phyloP scores from a whole-genome alignment of 1,284 basidiomycete species.

The Sphaerobolus stellatus region DNA sequence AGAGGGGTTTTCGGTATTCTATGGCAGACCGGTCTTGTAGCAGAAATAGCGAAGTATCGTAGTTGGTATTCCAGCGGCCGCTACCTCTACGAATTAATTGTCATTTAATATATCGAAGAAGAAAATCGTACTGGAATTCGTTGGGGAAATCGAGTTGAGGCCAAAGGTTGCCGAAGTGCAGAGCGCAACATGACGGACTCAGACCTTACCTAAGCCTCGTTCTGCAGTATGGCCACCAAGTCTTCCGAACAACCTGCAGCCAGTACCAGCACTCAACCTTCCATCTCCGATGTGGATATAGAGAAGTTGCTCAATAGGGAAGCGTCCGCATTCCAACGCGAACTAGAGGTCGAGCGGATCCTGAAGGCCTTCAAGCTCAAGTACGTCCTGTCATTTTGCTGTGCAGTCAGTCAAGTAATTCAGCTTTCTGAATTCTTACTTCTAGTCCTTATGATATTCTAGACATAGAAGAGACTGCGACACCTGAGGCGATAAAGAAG shows the following conservation, averaged over 20 bases:
- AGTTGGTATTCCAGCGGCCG: too few relatives aligned
- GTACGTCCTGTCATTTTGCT: slow-evolving; percentile 39
- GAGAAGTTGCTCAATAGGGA: slow-evolving; percentile 75
- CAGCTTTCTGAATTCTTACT: slow-evolving; percentile 25
- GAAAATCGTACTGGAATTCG: too few relatives aligned
- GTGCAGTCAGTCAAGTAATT: neutral
- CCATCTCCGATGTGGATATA: slow-evolving; percentile 46
- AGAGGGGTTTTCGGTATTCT: too few relatives aligned
- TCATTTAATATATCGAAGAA: too few relatives aligned
- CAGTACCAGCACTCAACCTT: neutral
- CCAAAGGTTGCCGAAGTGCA: too few relatives aligned
- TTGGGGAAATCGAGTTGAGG: too few relatives aligned
- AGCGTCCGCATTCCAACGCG: slow-evolving; percentile 79
- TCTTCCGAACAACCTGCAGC: slow-evolving; percentile 1
- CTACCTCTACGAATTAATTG: too few relatives aligned
- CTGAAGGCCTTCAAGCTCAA: slow-evolving; percentile 83
- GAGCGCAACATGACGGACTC: too few relatives aligned
- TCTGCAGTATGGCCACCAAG: too few relatives aligned
- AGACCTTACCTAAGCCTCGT: too few relatives aligned
- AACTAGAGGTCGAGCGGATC: slow-evolving; percentile 83
- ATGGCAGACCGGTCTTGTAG: too few relatives aligned
- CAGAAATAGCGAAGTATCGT: too few relatives aligned
- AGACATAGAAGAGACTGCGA: slow-evolving; percentile 62
- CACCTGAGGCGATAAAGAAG: slow-evolving; percentile 73
- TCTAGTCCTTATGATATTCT: slow-evolving; percentile 74